phyloP scores from a whole-genome alignment of 1,139 yeast species.

The Meyerozyma athensensis region DNA sequence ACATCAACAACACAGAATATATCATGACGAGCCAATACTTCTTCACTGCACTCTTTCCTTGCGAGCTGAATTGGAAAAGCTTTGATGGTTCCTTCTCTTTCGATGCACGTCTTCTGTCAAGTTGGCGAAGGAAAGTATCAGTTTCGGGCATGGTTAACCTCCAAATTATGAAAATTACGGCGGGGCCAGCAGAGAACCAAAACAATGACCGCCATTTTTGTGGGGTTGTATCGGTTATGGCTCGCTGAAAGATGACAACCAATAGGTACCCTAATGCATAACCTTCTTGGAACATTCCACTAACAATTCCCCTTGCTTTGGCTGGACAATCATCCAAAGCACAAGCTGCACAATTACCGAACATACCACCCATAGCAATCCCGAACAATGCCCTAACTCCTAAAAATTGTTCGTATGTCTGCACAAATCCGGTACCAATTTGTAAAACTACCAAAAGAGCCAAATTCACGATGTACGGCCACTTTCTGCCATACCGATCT shows the following conservation, averaged over 20 bases:
- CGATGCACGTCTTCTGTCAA: constrained; percentile 18
- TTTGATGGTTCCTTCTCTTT: constrained; percentile 10
- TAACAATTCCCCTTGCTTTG: constrained; percentile 35
- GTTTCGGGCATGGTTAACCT: constrained; percentile 36
- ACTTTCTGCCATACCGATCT: constrained; percentile 10
- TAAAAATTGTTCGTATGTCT: constrained; percentile 27
- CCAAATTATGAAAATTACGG: constrained; percentile 34
- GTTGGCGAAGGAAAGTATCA: constrained; percentile 27
- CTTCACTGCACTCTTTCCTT: constrained; percentile 25
- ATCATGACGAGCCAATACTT: constrained; percentile 37
- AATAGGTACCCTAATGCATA: constrained; percentile 41
- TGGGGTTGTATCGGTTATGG: constrained; percentile 29
- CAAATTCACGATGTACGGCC: constrained; percentile 11
- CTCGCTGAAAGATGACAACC: constrained; percentile 40
- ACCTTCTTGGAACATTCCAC: constrained; percentile 41
- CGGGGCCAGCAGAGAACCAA: constrained; percentile 43
- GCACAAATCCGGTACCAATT: constrained; percentile 10
- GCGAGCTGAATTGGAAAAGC: constrained; percentile 13
- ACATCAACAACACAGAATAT: constrained; percentile 34
- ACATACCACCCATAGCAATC: constrained; percentile 41
- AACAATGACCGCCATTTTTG: constrained; percentile 38
- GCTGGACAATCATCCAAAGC: constrained; percentile 36
- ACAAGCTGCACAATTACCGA: constrained; percentile 35
- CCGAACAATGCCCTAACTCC: constrained; percentile 41
- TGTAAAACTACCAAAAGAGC: constrained; percentile 9